Evolutionary conservation across 306 rosid species (phyloP).

Genomic region (Vachellia pachyceras): DNA sequence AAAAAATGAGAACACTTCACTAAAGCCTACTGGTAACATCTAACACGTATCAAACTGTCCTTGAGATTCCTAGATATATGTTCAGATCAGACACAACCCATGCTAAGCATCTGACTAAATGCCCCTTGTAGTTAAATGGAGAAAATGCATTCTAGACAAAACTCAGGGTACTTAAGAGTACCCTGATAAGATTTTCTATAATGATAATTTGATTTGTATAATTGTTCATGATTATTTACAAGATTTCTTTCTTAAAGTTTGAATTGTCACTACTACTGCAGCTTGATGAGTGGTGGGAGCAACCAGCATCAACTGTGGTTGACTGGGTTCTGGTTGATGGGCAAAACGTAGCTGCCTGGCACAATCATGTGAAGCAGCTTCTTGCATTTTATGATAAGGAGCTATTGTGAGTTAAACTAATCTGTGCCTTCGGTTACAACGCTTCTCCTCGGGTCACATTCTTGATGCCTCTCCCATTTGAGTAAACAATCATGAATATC

Average conservation of each 20-base stretch:
- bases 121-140: not conserved
- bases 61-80: not conserved
- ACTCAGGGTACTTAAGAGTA: slow-evolving; percentile 4
- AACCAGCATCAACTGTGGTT: slow-evolving; percentile 90
- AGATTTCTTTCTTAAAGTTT: slow-evolving; percentile 17
- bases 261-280: slow-evolving; percentile 49
- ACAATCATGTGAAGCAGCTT: slow-evolving; percentile 94
- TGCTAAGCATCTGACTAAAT: slow-evolving; percentile 22
- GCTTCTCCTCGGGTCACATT: slow-evolving; percentile 23
- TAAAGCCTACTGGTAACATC: not conserved
- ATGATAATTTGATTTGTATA: not conserved
- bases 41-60: not conserved
- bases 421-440: slow-evolving; percentile 6
- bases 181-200: not conserved
- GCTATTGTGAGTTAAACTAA: slow-evolving; percentile 59
- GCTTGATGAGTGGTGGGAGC: slow-evolving; percentile 99
- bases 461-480: slow-evolving; percentile 37
- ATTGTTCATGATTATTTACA: not conserved
- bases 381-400: slow-evolving; percentile 87
- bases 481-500: not conserved
- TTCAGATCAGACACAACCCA: not conserved
- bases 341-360: slow-evolving; percentile 90
- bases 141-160: slow-evolving; percentile 2
- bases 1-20: not conserved
- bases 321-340: slow-evolving; percentile 96